phyloP scores from a whole-genome alignment of 1,139 yeast genomes.

The Geotrichum klebahnii region DNA sequence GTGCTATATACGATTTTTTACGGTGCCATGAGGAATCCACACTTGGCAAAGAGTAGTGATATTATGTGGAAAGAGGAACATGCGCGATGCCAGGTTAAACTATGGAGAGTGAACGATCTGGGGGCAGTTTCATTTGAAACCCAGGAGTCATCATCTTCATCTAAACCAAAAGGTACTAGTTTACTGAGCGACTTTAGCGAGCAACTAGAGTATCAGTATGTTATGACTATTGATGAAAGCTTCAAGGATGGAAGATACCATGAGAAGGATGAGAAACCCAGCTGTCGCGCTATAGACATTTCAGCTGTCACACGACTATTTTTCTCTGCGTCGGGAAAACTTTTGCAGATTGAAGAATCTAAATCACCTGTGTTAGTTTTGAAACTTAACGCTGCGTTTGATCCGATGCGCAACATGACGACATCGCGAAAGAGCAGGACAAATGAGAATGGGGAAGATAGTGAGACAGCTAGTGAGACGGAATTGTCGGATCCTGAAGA shows the following conservation, averaged over 20 bases:
- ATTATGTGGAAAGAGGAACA: constrained; percentile 74
- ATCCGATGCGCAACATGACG: constrained; percentile 19
- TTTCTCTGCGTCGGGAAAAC: constrained; percentile 68
- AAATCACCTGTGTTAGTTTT: constrained; percentile 66
- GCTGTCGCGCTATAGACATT: constrained; percentile 41
- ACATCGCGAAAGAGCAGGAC: not conserved
- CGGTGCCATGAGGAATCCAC: constrained; percentile 48
- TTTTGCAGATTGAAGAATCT: constrained; percentile 61
- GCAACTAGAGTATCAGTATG: constrained; percentile 42
- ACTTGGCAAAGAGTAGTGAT: constrained; percentile 39
- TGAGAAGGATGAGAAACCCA: constrained; percentile 45
- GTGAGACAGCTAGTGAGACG: constrained; percentile 16
- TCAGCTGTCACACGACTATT: constrained; percentile 52
- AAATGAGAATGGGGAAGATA: constrained; percentile 14
- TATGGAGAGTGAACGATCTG: constrained; percentile 38
- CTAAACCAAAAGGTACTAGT: too few relatives aligned
- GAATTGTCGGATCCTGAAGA: constrained; percentile 28
- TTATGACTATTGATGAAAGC: constrained; percentile 52
- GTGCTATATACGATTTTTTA: constrained; percentile 64
- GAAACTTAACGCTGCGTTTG: constrained; percentile 43
- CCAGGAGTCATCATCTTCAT: not conserved
- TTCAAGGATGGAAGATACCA: constrained; percentile 75
- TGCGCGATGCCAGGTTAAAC: constrained; percentile 51
- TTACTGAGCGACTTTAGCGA: too few relatives aligned
- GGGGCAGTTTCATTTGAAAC: constrained; percentile 16